Conservation (phyloP, 2,329 filamentous ascomycete species). For the Tympanopsis confertula region DNA sequence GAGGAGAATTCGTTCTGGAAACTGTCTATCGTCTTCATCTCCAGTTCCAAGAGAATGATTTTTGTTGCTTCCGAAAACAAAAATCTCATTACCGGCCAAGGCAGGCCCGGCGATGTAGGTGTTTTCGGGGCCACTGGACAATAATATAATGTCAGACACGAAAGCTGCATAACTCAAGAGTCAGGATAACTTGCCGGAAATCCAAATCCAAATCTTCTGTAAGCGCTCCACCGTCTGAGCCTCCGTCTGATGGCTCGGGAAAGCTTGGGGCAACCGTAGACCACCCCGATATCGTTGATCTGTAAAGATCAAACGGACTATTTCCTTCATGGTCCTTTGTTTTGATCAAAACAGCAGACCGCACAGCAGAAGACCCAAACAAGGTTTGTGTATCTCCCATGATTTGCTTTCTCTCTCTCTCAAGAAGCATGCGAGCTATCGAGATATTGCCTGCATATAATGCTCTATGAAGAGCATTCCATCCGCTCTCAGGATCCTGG, state of each 20-base stretch:
- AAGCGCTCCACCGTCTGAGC: no score
- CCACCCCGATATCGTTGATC: constrained; percentile 72
- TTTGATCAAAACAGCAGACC: constrained; percentile 71
- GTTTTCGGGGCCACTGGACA: constrained; percentile 1
- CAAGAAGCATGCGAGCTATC: constrained; percentile 71
- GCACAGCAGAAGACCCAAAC: constrained; percentile 41
- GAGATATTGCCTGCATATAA: constrained; percentile 83
- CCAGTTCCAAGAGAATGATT: constrained; percentile 86
- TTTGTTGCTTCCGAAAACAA: constrained; percentile 91
- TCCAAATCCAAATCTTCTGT: no score
- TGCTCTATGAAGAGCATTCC: constrained; percentile 87
- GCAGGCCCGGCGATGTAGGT: constrained; percentile 2
- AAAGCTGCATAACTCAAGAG: neutral
- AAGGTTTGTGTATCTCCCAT: constrained; percentile 45
- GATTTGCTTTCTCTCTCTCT: constrained; percentile 60
- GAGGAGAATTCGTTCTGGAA: constrained; percentile 71
- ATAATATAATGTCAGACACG: neutral
- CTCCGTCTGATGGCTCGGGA: no score
- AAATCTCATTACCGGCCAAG: constrained; percentile 70
- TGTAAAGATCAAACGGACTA: constrained; percentile 87
- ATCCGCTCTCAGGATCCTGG: constrained; percentile 84
- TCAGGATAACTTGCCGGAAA: no score
- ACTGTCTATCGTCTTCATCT: constrained; percentile 91
- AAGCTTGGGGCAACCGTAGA: no score
- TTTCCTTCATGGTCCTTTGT: constrained; percentile 92